Evolutionary conservation across 2,329 filamentous ascomycete genomes (phyloP), one percentile per base, ranked within the genome.

Genomic region (Rhinocladiella similis): DNA sequence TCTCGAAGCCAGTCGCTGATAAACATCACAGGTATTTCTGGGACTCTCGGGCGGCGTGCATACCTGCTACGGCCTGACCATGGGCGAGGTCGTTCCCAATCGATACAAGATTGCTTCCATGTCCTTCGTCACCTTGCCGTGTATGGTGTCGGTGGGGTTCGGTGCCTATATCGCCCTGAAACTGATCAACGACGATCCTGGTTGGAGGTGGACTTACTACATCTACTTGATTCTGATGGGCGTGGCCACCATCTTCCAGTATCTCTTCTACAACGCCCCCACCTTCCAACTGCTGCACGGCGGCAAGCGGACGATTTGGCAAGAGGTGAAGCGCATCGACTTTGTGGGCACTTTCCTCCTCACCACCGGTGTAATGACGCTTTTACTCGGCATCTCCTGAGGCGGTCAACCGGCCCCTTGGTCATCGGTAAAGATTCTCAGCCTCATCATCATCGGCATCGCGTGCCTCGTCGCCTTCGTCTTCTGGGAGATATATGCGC

Each of bases 301-400:
- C 39, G 22, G 22, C 7, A 73, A 72, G 65, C 10, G 53, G 16
- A 73, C 16, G 29, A 65, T 42, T 66, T 68, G 47, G 13, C 65
- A 75, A 59, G 70, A 72, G 62, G 58, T 76, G 42, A 73, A 70
- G 62, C 68, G 73, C 56, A 68, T 82, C 9, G 80, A 80, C 62
- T 77, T 68, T 58, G 47, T 76, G 36, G 77, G 77, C 20, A 72
- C 78, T 41, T 65, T 75, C 35, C 67, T 80, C 1, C 76, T 72
- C 60, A 57, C 70, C 12, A 64, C 66, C 14, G 76, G 77, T 20
- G 68, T 72, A 9, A 65, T 76, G 3, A 62, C 75, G 12, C 73
- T 77, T 54, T 64, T 78, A 29, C 61, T 79, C 47, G 76, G 77
- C 12, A 67, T 79, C 3, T 74, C 71, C 38, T 72, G 68, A 67